phyloP scores from a whole-genome alignment of 805 yeast genomes.

The Diddensiella transvaalensis region DNA sequence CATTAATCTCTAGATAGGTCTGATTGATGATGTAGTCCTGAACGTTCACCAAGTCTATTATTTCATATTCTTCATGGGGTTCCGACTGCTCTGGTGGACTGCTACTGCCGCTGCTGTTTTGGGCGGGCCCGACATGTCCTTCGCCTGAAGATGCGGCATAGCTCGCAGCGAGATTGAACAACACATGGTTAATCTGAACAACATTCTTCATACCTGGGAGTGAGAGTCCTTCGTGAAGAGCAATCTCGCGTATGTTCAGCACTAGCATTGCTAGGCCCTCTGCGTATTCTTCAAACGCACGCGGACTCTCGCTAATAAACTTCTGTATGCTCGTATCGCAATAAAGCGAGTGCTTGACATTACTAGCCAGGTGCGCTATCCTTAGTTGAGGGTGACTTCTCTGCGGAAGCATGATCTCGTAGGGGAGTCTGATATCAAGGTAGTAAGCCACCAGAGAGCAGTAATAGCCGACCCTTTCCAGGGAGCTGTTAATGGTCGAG shows the following conservation, averaged over 20 bases:
- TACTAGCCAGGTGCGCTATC: conserved; percentile 20
- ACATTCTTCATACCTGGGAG: conserved; percentile 22
- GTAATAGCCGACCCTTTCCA: conserved; percentile 34
- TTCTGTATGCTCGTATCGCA: conserved; percentile 24
- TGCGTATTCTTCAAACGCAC: conserved; percentile 30
- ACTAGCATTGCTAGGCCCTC: conserved; percentile 34
- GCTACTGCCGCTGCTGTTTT: neutral
- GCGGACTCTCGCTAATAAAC: conserved; percentile 29
- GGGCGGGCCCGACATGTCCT: neutral
- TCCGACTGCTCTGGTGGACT: neutral
- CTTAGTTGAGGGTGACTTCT: conserved; percentile 24
- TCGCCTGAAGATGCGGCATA: neutral
- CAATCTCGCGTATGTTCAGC: conserved; percentile 28
- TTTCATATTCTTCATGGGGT: neutral
- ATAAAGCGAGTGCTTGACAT: conserved; percentile 10
- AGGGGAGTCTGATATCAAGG: conserved; percentile 32
- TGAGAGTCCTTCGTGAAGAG: conserved; percentile 28
- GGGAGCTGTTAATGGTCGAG: conserved; percentile 29
- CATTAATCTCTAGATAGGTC: conserved; percentile 33
- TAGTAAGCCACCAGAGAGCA: conserved; percentile 31
- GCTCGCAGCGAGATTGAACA: neutral
- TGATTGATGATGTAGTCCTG: conserved; percentile 30
- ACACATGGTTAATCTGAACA: conserved; percentile 24
- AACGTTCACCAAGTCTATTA: conserved; percentile 15
- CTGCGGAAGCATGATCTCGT: conserved; percentile 29